Conservation (phyloP, 768 basidiomycete genomes). For the Paxillus involutus region DNA sequence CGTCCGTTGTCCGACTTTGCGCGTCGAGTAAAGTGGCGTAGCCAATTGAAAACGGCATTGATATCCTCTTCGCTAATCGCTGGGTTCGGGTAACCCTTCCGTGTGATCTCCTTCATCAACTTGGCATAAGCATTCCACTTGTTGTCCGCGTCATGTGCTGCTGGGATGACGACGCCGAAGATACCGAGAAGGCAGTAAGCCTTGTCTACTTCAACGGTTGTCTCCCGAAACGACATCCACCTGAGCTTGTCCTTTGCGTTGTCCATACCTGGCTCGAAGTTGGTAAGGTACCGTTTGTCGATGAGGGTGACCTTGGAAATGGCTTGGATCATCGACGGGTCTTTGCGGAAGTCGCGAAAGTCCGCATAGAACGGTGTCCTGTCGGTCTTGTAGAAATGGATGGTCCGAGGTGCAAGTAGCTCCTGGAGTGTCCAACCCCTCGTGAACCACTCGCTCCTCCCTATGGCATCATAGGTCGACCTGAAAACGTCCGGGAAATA, state of each 20-base stretch:
- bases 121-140: not conserved
- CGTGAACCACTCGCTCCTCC: not conserved
- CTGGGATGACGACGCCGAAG: slow-evolving; percentile 1
- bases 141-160: not conserved
- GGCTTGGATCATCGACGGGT: not conserved
- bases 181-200: slow-evolving; percentile 7
- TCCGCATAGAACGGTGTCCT: not conserved
- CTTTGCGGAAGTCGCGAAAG: not conserved
- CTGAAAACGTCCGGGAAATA: not conserved
- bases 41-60: not conserved
- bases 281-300: not conserved
- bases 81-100: no score
- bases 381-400: not conserved
- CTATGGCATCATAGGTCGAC: not conserved
- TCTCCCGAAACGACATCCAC: slow-evolving; percentile 1
- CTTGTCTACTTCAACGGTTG: slow-evolving; percentile 4
- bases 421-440: slow-evolving; percentile 7
- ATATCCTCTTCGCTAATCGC: not conserved
- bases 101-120: not conserved
- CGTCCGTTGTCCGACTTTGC: not conserved
- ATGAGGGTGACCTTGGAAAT: not conserved
- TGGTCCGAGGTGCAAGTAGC: not conserved
- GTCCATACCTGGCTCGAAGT: slow-evolving; percentile 1
- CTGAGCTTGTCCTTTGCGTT: not conserved
- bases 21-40: not conserved